A percentile compares a stretch with the other conserved stretches of the same genome.
These are phyloP conservation scores for Cynanchum wilfordii DNA, from an alignment of 257 asterid genomes.

Conservation along the genomic window DNA sequence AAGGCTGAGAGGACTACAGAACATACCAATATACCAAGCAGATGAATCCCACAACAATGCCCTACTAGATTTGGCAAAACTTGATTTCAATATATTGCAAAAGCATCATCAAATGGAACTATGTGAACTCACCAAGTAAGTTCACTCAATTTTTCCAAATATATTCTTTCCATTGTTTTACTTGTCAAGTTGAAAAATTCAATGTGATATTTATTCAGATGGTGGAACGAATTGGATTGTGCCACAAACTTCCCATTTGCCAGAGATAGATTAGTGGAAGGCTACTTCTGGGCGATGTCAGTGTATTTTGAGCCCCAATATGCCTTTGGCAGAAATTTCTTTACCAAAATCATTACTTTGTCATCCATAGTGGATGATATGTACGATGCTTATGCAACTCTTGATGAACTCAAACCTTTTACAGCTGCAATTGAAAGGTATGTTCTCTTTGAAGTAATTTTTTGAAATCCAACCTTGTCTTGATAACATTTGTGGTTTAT, in stretches of 20 bases:
- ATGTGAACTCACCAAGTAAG: conserved; percentile 8
- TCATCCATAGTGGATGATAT: background rate
- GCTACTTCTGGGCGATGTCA: background rate
- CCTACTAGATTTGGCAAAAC: conserved; percentile 22
- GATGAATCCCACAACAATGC: conserved; percentile 6
- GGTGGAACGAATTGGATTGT: conserved; percentile 3
- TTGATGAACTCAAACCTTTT: conserved; percentile 19
- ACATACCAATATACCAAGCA: conserved; percentile 20
- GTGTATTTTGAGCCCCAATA: background rate
- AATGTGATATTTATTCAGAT: too few relatives aligned
- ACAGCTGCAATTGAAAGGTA: conserved; percentile 28
- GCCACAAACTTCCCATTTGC: background rate
- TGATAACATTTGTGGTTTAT: too few relatives aligned
- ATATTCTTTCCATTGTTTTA: background rate
- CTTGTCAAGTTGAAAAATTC: too few relatives aligned
- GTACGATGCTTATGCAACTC: background rate
- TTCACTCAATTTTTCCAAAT: background rate
- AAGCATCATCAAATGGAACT: conserved; percentile 23
- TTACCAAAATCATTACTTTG: background rate
- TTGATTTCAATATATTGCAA: conserved; percentile 29
- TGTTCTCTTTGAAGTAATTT: too few relatives aligned
- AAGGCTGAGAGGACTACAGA: conserved; percentile 20
- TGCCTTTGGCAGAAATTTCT: background rate
- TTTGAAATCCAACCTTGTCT: too few relatives aligned
- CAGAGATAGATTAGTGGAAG: background rate